Percentiles rank a stretch among this genome's conserved stretches.
Conservation (phyloP, 331 rosid species). For the Malus hybrid region DNA sequence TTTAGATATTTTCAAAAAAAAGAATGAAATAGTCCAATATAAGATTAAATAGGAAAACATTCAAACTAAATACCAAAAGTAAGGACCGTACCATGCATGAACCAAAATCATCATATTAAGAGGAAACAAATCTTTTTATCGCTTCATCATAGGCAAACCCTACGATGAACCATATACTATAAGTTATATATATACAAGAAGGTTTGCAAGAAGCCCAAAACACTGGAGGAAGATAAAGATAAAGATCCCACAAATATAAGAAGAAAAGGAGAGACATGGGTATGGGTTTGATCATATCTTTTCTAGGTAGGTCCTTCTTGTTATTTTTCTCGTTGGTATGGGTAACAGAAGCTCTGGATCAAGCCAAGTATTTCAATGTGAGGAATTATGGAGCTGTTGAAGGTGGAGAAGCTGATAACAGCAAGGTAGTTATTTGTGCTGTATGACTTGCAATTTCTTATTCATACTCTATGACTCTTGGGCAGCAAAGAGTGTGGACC, state of each 20-base stretch:
- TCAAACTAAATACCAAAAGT: background rate
- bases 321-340: slow-evolving; percentile 4
- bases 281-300: background rate
- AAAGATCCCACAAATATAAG: background rate
- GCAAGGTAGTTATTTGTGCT: slow-evolving; percentile 6
- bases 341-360: background rate
- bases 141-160: background rate
- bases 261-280: background rate
- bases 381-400: slow-evolving; percentile 20
- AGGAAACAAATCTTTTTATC: background rate
- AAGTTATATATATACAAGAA: background rate
- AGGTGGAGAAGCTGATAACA: slow-evolving; percentile 22
- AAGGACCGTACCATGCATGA: background rate
- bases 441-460: too few relatives aligned
- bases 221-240: background rate
- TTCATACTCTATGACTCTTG: too few relatives aligned
- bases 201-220: background rate
- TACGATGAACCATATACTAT: background rate
- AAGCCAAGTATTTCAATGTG: slow-evolving; percentile 17
- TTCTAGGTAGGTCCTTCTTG: background rate
- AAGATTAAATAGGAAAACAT: background rate
- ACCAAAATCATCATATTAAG: background rate
- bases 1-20: background rate
- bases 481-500: too few relatives aligned
- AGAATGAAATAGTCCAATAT: background rate